Conservation (phyloP, 495 filamentous ascomycete genomes). For the Bacidia rubella region DNA sequence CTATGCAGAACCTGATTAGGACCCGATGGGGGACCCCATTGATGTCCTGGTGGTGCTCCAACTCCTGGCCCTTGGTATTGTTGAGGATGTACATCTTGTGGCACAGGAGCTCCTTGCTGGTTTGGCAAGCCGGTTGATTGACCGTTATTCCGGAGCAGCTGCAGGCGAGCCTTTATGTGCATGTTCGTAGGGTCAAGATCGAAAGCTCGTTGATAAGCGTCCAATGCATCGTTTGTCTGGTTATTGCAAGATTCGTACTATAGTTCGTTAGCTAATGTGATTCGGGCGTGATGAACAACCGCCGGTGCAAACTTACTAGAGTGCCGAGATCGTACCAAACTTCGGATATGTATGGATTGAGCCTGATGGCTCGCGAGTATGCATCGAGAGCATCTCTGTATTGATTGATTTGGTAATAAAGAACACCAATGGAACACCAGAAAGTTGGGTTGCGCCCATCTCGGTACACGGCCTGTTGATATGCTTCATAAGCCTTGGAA, state of each 20-base stretch:
- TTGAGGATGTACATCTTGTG: conserved; percentile 77
- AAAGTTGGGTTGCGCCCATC: conserved; percentile 98
- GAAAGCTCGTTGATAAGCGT: conserved; percentile 88
- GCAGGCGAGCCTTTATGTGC: conserved; percentile 89
- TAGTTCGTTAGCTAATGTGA: conserved; percentile 14
- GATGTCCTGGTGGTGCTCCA: conserved; percentile 61
- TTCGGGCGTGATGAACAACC: conserved; percentile 6
- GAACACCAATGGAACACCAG: conserved; percentile 98
- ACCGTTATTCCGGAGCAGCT: conserved; percentile 66
- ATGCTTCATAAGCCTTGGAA: conserved; percentile 97
- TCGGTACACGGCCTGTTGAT: conserved; percentile 97
- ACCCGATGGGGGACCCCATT: conserved; percentile 51
- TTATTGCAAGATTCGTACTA: conserved; percentile 99
- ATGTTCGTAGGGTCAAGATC: conserved; percentile 87
- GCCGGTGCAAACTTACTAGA: conserved; percentile 50
- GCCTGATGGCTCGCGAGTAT: conserved; percentile 91
- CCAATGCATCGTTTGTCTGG: conserved; percentile 89
- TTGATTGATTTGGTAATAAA: conserved; percentile 99
- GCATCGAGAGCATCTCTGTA: conserved; percentile 97
- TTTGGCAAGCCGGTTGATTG: conserved; percentile 55
- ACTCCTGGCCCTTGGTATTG: conserved; percentile 65
- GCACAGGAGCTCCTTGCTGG: conserved; percentile 55
- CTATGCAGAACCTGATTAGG: conserved; percentile 50
- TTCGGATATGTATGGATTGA: conserved; percentile 98
- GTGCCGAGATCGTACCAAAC: conserved; percentile 99